Conservation (phyloP, 2,329 filamentous ascomycete species). For the Fusarium brachygibbosum region DNA sequence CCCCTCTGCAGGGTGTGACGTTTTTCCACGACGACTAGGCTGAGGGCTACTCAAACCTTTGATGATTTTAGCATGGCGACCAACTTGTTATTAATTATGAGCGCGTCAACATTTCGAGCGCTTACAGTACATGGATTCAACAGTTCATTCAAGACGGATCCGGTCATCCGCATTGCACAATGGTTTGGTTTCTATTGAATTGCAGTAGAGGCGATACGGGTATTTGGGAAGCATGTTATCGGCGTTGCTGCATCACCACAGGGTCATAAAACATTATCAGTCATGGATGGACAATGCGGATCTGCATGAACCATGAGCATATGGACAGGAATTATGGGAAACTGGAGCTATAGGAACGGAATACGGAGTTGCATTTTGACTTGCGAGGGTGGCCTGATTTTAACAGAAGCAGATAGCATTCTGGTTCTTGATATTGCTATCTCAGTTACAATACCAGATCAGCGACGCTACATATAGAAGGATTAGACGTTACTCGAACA, state of each 20-base stretch:
- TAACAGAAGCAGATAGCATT: slow-evolving; percentile 32
- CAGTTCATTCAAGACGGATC: slow-evolving; percentile 43
- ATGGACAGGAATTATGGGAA: slow-evolving; percentile 45
- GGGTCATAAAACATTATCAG: slow-evolving; percentile 41
- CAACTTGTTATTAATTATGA: slow-evolving; percentile 32
- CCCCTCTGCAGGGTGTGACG: slow-evolving; percentile 63
- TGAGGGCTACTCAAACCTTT: background rate
- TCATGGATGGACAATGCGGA: slow-evolving; percentile 48
- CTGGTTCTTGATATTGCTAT: slow-evolving; percentile 43
- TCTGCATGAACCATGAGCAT: slow-evolving; percentile 50
- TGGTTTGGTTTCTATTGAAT: slow-evolving; percentile 47
- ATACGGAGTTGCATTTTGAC: slow-evolving; percentile 47
- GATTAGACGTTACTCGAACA: slow-evolving; percentile 36
- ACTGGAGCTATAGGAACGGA: slow-evolving; percentile 44
- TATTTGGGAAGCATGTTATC: slow-evolving; percentile 54
- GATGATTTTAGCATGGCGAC: slow-evolving; percentile 23
- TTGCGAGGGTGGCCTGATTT: slow-evolving; percentile 38
- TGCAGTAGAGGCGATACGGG: slow-evolving; percentile 51
- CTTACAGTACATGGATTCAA: slow-evolving; percentile 37
- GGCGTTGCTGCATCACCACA: slow-evolving; percentile 54
- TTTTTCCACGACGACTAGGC: slow-evolving; percentile 65
- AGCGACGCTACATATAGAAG: slow-evolving; percentile 40
- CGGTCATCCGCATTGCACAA: slow-evolving; percentile 50
- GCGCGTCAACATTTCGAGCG: slow-evolving; percentile 16
- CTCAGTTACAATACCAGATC: slow-evolving; percentile 43